Evolutionary conservation across 1,139 yeast species (phyloP).

Genomic region (Saccharomyces hybrid): DNA sequence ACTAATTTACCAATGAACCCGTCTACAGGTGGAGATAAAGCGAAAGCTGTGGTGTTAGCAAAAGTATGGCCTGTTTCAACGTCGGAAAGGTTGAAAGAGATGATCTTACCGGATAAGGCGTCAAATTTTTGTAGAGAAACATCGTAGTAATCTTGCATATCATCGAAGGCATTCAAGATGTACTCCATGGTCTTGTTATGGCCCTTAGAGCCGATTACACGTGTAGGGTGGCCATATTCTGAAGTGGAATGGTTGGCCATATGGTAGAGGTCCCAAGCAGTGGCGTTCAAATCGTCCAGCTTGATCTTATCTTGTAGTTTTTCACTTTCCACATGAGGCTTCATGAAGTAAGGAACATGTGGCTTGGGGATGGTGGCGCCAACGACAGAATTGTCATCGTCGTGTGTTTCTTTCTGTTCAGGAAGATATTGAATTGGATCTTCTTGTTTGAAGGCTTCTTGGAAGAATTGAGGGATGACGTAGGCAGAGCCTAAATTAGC

Average conservation of each 20-base stretch:
- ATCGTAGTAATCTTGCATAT: constrained; percentile 57
- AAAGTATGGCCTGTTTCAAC: constrained; percentile 51
- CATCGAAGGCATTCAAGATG: constrained; percentile 50
- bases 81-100: constrained; percentile 42
- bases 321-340: constrained; percentile 52
- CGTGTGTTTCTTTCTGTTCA: not conserved
- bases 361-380: constrained; percentile 12
- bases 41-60: constrained; percentile 44
- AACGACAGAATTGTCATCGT: not conserved
- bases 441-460: constrained; percentile 14
- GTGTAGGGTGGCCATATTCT: constrained; percentile 74
- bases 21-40: constrained; percentile 76
- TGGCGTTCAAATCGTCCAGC: constrained; percentile 46
- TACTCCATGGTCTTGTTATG: constrained; percentile 74
- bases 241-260: constrained; percentile 56
- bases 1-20: constrained; percentile 59
- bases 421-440: constrained; percentile 4
- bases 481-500: constrained; percentile 11
- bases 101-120: constrained; percentile 64
- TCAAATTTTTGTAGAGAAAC: constrained; percentile 60
- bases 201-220: constrained; percentile 87
- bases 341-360: constrained; percentile 26
- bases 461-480: constrained; percentile 19
- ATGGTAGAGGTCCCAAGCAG: constrained; percentile 57
- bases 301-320: constrained; percentile 54